A percentile compares a stretch with the other conserved stretches of the same genome.
These are phyloP conservation scores for Rhinocladiella mackenziei DNA, from an alignment of 2,329 filamentous ascomycete genomes.

Conservation along the genomic window DNA sequence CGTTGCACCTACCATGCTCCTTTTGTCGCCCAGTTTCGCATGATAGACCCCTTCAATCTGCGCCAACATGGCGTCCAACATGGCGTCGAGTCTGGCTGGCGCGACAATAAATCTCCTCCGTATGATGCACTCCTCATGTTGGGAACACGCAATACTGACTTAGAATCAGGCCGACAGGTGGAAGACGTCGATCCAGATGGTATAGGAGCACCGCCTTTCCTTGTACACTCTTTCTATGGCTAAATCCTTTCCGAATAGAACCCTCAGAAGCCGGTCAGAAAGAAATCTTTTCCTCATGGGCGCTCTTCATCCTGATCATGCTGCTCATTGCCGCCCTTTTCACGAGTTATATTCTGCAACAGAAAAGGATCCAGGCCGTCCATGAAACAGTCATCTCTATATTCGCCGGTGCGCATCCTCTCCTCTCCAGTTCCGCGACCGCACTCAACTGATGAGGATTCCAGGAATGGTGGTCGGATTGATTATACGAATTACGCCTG, in stretches of 20 bases:
- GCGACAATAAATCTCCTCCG: conserved; percentile 23
- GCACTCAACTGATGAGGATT: conserved; percentile 3
- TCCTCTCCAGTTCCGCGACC: not conserved
- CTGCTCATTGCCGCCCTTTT: conserved; percentile 92
- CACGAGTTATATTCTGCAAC: conserved; percentile 93
- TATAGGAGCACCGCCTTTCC: conserved; percentile 2
- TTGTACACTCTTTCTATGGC: not conserved
- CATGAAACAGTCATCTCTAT: conserved; percentile 98
- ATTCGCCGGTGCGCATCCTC: conserved; percentile 72
- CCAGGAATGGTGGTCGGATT: conserved; percentile 92
- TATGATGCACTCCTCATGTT: conserved; percentile 6
- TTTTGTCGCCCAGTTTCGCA: conserved; percentile 7
- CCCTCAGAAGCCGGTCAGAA: conserved; percentile 79
- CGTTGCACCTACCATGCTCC: conserved; percentile 3
- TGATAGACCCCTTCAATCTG: conserved; percentile 14
- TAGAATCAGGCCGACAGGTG: conserved; percentile 19
- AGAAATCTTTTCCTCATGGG: conserved; percentile 94
- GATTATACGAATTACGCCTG: conserved; percentile 74
- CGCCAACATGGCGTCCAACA: conserved; percentile 26
- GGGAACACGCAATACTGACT: conserved; percentile 3
- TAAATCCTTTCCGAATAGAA: conserved; percentile 37
- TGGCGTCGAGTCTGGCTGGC: conserved; percentile 24
- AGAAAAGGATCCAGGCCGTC: conserved; percentile 93
- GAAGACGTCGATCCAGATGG: conserved; percentile 27
- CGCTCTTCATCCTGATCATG: conserved; percentile 92